phyloP scores from a whole-genome alignment of 305 asterid species.

The Fraxinus floribunda region DNA sequence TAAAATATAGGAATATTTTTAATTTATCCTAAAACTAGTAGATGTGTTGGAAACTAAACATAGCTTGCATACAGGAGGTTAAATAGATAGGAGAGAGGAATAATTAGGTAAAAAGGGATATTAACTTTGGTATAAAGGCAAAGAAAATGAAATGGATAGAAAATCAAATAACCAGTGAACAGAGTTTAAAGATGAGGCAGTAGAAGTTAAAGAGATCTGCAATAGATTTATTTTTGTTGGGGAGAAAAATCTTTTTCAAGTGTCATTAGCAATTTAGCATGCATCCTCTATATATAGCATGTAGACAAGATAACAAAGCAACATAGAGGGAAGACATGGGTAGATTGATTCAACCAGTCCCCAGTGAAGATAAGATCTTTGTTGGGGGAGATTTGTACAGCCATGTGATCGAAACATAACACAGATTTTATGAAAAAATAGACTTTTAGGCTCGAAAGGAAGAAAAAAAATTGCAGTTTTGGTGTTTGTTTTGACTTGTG shows the following conservation, averaged over 20 bases:
- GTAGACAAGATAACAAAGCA: not conserved
- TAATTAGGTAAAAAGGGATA: not conserved
- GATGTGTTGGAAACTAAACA: not conserved
- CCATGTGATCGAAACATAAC: not conserved
- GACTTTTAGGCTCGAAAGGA: not conserved
- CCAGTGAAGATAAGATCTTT: not conserved
- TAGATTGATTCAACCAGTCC: not conserved
- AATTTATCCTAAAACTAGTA: not conserved
- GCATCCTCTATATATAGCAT: not conserved
- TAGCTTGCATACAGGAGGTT: not conserved
- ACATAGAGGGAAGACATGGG: not conserved
- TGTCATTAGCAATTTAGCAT: not conserved
- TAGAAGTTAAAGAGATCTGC: not conserved
- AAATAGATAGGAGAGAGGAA: not conserved
- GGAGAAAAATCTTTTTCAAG: not conserved
- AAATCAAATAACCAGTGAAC: not conserved
- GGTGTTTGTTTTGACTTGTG: not conserved
- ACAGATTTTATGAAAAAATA: not conserved
- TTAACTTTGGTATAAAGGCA: not conserved
- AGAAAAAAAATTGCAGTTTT: not conserved
- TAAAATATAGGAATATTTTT: not conserved
- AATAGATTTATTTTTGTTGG: not conserved
- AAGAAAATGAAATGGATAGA: not conserved
- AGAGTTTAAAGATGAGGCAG: not conserved
- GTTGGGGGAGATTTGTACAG: not conserved